These are phyloP conservation scores for Mortierella sp. DNA, from an alignment of 371 early-diverging fungal species.

Conservation along the genomic window DNA sequence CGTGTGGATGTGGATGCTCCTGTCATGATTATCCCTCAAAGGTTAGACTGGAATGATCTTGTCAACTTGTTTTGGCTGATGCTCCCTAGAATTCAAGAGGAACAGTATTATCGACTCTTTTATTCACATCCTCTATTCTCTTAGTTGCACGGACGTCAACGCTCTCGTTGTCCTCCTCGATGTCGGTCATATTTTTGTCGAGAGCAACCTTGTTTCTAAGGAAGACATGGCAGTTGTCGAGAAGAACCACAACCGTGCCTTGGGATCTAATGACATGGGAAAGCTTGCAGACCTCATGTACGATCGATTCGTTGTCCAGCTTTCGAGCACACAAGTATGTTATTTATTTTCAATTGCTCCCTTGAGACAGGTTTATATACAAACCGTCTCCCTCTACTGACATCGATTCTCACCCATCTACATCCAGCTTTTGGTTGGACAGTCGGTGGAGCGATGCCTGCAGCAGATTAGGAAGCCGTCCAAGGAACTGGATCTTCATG, in stretches of 20 bases:
- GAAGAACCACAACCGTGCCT: slow-evolving; percentile 67
- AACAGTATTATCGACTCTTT: background rate
- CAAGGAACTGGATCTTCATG: slow-evolving; percentile 70
- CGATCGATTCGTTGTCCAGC: slow-evolving; percentile 86
- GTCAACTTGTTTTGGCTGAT: too few species aligned
- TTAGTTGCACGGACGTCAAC: slow-evolving; percentile 73
- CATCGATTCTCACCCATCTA: background rate
- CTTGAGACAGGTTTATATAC: too few species aligned
- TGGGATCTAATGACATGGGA: slow-evolving; percentile 73
- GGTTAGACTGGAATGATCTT: slow-evolving; percentile 53
- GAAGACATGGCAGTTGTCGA: slow-evolving; percentile 76
- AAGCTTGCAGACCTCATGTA: slow-evolving; percentile 86
- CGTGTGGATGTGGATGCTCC: slow-evolving; percentile 97
- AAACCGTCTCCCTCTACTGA: too few species aligned
- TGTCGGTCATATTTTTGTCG: slow-evolving; percentile 91
- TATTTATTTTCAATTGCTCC: background rate
- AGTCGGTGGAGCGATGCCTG: slow-evolving; percentile 80
- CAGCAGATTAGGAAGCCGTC: slow-evolving; percentile 66
- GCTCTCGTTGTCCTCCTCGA: slow-evolving; percentile 87
- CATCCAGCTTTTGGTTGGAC: slow-evolving; percentile 77
- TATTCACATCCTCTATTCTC: background rate
- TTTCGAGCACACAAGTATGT: slow-evolving; percentile 84
- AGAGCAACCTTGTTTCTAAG: slow-evolving; percentile 82
- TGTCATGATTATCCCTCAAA: slow-evolving; percentile 93
- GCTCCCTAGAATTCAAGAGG: background rate